Conservation (phyloP, 441 rosid species). For the Euphorbia celastroides region DNA sequence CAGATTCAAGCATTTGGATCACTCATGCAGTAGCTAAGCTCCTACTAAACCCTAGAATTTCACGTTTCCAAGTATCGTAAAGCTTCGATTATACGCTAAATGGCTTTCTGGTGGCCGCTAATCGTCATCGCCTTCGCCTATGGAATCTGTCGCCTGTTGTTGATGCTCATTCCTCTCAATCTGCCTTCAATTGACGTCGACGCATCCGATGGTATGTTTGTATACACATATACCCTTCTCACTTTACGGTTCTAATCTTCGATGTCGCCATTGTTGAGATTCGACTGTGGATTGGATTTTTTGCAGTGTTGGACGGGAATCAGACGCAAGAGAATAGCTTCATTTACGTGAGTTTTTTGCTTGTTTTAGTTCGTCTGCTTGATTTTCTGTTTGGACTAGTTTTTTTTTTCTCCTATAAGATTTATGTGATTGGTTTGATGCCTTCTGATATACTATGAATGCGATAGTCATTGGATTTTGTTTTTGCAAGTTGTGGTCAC, state of each 20-base stretch:
- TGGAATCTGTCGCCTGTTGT: slow-evolving; percentile 79
- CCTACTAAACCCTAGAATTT: slow-evolving; percentile 18
- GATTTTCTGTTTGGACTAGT: background rate
- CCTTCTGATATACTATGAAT: background rate
- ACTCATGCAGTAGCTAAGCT: background rate
- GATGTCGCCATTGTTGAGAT: slow-evolving; percentile 6
- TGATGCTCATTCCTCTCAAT: slow-evolving; percentile 83
- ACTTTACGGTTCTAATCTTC: background rate
- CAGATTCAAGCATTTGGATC: slow-evolving; percentile 6
- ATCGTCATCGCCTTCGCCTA: slow-evolving; percentile 80
- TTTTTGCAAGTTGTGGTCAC: background rate
- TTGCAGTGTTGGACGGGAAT: slow-evolving; percentile 64
- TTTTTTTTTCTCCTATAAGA: background rate
- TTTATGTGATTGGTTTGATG: background rate
- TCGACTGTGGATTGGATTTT: slow-evolving; percentile 10
- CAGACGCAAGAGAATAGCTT: slow-evolving; percentile 74
- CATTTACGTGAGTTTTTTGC: slow-evolving; percentile 67
- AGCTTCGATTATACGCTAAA: slow-evolving; percentile 14
- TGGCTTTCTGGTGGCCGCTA: slow-evolving; percentile 95
- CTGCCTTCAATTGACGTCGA: slow-evolving; percentile 96
- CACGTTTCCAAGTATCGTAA: background rate
- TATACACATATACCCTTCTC: background rate
- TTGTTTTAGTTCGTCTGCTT: slow-evolving; percentile 11
- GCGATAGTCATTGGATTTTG: background rate
- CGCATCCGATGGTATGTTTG: slow-evolving; percentile 70